These are phyloP conservation scores for Alternaria solani DNA, from an alignment of 2,329 filamentous ascomycete species.

Conservation along the genomic window DNA sequence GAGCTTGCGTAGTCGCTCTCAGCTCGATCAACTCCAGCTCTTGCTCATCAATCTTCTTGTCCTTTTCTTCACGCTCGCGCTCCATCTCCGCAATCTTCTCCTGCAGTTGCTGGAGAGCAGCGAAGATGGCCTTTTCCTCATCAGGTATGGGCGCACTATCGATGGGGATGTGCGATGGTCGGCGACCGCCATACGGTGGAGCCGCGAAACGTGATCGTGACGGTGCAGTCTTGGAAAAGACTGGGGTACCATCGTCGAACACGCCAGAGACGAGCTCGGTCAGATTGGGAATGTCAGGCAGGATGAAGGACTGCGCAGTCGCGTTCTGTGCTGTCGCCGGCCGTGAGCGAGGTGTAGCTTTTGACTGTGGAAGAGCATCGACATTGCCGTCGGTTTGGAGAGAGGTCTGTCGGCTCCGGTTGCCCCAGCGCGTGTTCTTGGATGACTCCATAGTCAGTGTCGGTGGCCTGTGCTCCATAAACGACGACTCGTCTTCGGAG, in stretches of 20 bases:
- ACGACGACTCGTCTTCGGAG: constrained; percentile 62
- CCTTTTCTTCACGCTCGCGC: constrained; percentile 61
- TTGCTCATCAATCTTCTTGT: constrained; percentile 60
- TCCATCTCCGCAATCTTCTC: constrained; percentile 66
- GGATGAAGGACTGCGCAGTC: constrained; percentile 67
- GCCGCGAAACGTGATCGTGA: constrained; percentile 64
- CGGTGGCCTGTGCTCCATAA: constrained; percentile 60
- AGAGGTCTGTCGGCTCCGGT: constrained; percentile 53
- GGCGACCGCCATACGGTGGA: constrained; percentile 43
- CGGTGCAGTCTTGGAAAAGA: constrained; percentile 61
- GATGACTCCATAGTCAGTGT: constrained; percentile 52
- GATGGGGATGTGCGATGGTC: constrained; percentile 56
- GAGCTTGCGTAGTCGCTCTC: constrained; percentile 56
- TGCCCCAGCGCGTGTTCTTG: constrained; percentile 65
- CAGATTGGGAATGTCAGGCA: constrained; percentile 68
- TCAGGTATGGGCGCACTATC: constrained; percentile 65
- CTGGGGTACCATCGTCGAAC: constrained; percentile 65
- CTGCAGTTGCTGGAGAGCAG: constrained; percentile 66
- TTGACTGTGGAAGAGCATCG: constrained; percentile 31
- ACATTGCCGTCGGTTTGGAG: constrained; percentile 44
- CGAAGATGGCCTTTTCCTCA: constrained; percentile 69
- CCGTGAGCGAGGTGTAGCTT: constrained; percentile 38
- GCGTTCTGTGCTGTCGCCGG: constrained; percentile 56
- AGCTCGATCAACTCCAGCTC: constrained; percentile 62
- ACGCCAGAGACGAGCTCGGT: constrained; percentile 68